Evolutionary conservation across 768 basidiomycete species (phyloP).

Genomic region (Pisolithus microcarpus): DNA sequence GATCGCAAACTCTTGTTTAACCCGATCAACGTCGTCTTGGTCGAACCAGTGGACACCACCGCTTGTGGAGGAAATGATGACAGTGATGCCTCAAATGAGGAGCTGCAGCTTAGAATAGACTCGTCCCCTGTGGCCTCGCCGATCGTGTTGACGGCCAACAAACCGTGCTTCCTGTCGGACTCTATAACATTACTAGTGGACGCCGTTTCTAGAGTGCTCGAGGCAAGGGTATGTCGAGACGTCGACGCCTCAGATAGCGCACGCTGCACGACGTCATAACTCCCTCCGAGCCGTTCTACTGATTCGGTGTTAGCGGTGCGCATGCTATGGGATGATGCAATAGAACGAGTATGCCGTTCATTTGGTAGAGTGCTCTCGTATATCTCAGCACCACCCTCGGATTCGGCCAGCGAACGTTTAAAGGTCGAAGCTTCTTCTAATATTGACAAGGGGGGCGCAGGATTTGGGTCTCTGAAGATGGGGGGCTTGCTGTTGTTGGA

Average conservation of each 20-base stretch:
- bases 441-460: slow-evolving; percentile 56
- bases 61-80: background rate
- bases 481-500: slow-evolving; percentile 20
- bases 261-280: slow-evolving; percentile 66
- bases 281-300: slow-evolving; percentile 57
- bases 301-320: slow-evolving; percentile 63
- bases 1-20: background rate
- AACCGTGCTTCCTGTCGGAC: slow-evolving; percentile 5
- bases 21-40: background rate
- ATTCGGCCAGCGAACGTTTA: slow-evolving; percentile 9
- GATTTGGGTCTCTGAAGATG: slow-evolving; percentile 76
- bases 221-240: slow-evolving; percentile 19
- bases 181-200: background rate
- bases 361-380: background rate
- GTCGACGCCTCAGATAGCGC: slow-evolving; percentile 24
- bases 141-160: slow-evolving; percentile 3
- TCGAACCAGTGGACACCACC: background rate
- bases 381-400: slow-evolving; percentile 7
- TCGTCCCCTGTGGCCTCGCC: background rate
- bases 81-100: background rate
- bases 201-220: slow-evolving; percentile 19
- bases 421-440: slow-evolving; percentile 42
- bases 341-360: slow-evolving; percentile 25
- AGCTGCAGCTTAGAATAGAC: background rate
- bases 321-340: slow-evolving; percentile 46